These are phyloP conservation scores for Apiospora arundinis DNA, from an alignment of 2,329 filamentous ascomycete species.

Conservation along the genomic window DNA sequence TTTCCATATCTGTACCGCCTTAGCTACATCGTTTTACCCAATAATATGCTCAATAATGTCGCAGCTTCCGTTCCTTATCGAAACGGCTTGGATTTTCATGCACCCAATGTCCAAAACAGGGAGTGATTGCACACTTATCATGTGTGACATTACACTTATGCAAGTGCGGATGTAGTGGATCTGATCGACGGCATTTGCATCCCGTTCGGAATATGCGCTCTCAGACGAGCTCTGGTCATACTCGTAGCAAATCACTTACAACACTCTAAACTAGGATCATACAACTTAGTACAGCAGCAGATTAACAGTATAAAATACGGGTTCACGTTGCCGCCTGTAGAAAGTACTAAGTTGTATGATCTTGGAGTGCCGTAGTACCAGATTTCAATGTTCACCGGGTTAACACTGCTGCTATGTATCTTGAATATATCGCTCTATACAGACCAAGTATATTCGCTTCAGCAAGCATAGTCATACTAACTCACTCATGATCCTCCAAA, in stretches of 20 bases:
- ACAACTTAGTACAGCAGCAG: no score
- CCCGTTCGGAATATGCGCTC: background rate
- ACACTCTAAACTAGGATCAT: no score
- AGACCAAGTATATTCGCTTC: no score
- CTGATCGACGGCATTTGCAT: background rate
- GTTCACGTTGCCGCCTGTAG: no score
- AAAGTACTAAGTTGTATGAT: no score
- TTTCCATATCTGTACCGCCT: background rate
- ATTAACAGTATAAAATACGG: no score
- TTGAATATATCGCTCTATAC: no score
- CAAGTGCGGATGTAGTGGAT: background rate
- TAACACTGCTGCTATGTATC: no score
- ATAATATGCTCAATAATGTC: background rate
- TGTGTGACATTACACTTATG: background rate
- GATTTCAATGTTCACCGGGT: no score
- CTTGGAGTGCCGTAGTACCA: no score
- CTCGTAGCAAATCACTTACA: background rate
- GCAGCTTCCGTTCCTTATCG: background rate
- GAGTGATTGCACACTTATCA: background rate
- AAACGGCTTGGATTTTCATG: background rate
- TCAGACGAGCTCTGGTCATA: background rate
- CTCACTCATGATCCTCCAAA: no score
- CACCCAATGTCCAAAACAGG: background rate
- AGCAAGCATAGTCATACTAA: no score
- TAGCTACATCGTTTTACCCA: background rate